These are phyloP conservation scores for Fusarium longipes DNA, from an alignment of 2,329 filamentous ascomycete species.

Conservation along the genomic window DNA sequence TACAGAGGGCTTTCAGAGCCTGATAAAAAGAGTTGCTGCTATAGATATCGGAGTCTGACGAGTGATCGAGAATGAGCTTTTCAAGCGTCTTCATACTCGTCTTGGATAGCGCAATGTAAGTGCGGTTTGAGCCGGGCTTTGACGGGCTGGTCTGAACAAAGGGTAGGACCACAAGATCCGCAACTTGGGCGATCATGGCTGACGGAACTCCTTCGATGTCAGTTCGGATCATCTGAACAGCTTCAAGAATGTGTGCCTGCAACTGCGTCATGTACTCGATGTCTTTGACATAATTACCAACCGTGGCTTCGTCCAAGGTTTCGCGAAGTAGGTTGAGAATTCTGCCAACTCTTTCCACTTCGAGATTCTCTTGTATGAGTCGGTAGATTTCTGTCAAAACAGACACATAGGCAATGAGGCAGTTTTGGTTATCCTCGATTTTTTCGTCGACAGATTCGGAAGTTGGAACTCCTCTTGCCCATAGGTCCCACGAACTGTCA, in stretches of 20 bases:
- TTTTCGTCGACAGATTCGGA: conserved; percentile 52
- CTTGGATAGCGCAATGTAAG: conserved; percentile 91
- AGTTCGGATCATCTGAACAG: conserved; percentile 74
- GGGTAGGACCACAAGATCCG: conserved; percentile 77
- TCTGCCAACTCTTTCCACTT: conserved; percentile 69
- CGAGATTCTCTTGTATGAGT: conserved; percentile 73
- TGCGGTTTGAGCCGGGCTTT: conserved; percentile 66
- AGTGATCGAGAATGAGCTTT: conserved; percentile 68
- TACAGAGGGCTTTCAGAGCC: conserved; percentile 74
- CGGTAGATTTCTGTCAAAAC: conserved; percentile 82
- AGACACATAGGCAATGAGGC: conserved; percentile 85
- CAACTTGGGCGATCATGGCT: conserved; percentile 74
- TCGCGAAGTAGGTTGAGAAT: conserved; percentile 78
- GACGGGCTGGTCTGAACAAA: conserved; percentile 61
- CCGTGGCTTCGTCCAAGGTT: conserved; percentile 76
- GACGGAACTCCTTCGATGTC: conserved; percentile 73
- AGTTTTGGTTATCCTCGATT: conserved; percentile 77
- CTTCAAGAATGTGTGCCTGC: conserved; percentile 75
- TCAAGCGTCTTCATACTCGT: conserved; percentile 79
- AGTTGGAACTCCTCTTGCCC: conserved; percentile 73
- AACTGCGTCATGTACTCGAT: conserved; percentile 78
- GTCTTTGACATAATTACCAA: conserved; percentile 76
- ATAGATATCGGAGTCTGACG: conserved; percentile 75
- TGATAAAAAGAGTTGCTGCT: conserved; percentile 72
- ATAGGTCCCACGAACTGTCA: conserved; percentile 74